Percentiles rank a stretch among this genome's conserved stretches.
These are phyloP conservation scores for Lactifluus pinguis DNA, from an alignment of 768 basidiomycete genomes.

Conservation along the genomic window DNA sequence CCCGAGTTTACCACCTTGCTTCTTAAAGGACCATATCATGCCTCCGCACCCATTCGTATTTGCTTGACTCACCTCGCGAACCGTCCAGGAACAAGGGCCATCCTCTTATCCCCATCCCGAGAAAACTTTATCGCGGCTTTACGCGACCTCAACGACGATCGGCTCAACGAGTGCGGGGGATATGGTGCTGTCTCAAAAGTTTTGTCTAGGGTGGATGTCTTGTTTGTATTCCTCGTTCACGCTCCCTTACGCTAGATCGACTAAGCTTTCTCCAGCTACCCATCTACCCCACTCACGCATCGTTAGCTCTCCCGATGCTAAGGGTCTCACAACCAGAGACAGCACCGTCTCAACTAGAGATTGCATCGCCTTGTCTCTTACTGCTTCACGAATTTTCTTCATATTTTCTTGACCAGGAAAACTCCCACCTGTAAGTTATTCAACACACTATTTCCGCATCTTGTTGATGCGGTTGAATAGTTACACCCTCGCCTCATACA, in stretches of 20 bases:
- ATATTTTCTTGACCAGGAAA: constrained; percentile 2
- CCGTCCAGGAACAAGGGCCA: constrained; percentile 27
- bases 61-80: constrained; percentile 41
- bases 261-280: too few relatives aligned
- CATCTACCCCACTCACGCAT: too few relatives aligned
- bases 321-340: too few relatives aligned
- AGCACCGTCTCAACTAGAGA: not conserved
- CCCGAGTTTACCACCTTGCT: constrained; percentile 52
- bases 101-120: constrained; percentile 50
- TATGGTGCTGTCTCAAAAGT: constrained; percentile 17
- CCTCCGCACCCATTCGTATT: constrained; percentile 64
- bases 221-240: too few relatives aligned
- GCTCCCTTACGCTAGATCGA: too few relatives aligned
- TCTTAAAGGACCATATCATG: constrained; percentile 51
- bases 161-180: constrained; percentile 26
- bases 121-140: constrained; percentile 35
- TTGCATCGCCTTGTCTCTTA: not conserved
- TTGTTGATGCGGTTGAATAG: not conserved
- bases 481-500: too few relatives aligned
- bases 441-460: too few relatives aligned
- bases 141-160: constrained; percentile 40
- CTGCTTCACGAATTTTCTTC: not conserved
- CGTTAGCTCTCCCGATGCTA: too few relatives aligned
- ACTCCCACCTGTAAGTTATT: too few relatives aligned
- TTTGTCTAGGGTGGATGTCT: too few relatives aligned